Percentiles rank a stretch among this genome's conserved stretches.
These are phyloP conservation scores for Gastrolobium villosum DNA, from an alignment of 306 rosid genomes.

Conservation along the genomic window DNA sequence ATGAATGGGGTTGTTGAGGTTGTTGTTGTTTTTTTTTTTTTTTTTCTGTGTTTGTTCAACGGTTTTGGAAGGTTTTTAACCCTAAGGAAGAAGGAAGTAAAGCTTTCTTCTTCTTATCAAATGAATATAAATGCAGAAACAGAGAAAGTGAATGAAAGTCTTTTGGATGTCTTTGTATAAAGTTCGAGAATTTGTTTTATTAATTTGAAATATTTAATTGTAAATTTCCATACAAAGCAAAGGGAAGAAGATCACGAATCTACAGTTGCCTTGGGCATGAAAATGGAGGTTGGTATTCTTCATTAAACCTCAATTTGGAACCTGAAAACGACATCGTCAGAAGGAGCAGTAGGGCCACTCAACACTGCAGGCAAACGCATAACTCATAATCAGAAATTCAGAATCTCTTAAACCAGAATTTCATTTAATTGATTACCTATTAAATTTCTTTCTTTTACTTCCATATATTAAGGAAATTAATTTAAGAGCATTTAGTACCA, in stretches of 20 bases:
- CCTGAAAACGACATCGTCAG: constrained; percentile 38
- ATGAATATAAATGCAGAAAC: constrained; percentile 31
- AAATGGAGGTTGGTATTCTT: constrained; percentile 24
- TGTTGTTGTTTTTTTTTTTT: neutral
- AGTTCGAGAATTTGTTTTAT: neutral
- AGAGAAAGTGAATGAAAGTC: constrained; percentile 3
- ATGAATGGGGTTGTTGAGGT: constrained; percentile 1
- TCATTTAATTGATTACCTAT: neutral
- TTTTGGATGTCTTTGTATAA: constrained; percentile 9
- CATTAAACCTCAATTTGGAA: constrained; percentile 8
- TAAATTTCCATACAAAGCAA: constrained; percentile 10
- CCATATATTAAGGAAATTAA: neutral
- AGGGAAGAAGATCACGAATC: neutral
- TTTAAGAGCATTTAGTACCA: too few species aligned
- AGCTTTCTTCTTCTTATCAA: constrained; percentile 24
- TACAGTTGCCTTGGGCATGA: neutral
- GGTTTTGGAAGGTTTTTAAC: constrained; percentile 42
- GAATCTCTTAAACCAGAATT: neutral
- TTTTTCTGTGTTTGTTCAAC: constrained; percentile 34
- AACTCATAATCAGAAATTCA: constrained; percentile 22
- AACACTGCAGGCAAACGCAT: constrained; percentile 28
- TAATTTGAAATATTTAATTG: constrained; percentile 20
- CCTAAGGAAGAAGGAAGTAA: constrained; percentile 42
- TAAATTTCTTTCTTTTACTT: too few species aligned
- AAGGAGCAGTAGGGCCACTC: constrained; percentile 34